phyloP scores from a whole-genome alignment of 2,329 filamentous ascomycete genomes.

The Trichoderma hamatum region DNA sequence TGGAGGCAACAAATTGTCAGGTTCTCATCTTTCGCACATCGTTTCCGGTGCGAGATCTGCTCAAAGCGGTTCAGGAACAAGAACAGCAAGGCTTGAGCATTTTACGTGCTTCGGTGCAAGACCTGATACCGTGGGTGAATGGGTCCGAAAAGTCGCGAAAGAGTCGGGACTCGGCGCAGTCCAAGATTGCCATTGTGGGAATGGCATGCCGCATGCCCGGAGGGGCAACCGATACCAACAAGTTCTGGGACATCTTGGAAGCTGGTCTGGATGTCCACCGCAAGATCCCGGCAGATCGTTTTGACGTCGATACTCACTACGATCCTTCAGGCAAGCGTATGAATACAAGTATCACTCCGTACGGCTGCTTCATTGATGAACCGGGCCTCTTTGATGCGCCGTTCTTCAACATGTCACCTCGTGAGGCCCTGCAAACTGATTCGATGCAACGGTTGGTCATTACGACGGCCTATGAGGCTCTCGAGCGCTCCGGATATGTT shows the following conservation, averaged over 20 bases:
- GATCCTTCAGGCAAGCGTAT: slow-evolving; percentile 68
- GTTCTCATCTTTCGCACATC: neutral
- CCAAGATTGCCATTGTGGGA: slow-evolving; percentile 81
- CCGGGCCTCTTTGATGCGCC: slow-evolving; percentile 74
- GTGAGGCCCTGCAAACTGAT: slow-evolving; percentile 74
- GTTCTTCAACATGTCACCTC: slow-evolving; percentile 84
- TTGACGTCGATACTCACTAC: slow-evolving; percentile 68
- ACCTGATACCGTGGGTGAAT: neutral
- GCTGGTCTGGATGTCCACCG: slow-evolving; percentile 68
- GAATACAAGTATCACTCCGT: slow-evolving; percentile 70
- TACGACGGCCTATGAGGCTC: slow-evolving; percentile 75
- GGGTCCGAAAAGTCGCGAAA: neutral
- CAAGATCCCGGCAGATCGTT: slow-evolving; percentile 65
- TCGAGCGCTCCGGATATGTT: slow-evolving; percentile 55
- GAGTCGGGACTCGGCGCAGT: slow-evolving; percentile 24
- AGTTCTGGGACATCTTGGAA: slow-evolving; percentile 67
- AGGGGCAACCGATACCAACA: slow-evolving; percentile 46
- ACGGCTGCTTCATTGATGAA: slow-evolving; percentile 70
- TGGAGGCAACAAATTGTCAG: neutral
- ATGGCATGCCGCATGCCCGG: slow-evolving; percentile 51
- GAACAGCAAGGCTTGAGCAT: neutral
- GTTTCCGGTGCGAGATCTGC: neutral
- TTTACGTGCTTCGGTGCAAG: neutral
- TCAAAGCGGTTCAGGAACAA: neutral
- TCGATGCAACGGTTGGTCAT: slow-evolving; percentile 75